phyloP scores from a whole-genome alignment of 805 yeast species.

The Henningerozyma blattae region DNA sequence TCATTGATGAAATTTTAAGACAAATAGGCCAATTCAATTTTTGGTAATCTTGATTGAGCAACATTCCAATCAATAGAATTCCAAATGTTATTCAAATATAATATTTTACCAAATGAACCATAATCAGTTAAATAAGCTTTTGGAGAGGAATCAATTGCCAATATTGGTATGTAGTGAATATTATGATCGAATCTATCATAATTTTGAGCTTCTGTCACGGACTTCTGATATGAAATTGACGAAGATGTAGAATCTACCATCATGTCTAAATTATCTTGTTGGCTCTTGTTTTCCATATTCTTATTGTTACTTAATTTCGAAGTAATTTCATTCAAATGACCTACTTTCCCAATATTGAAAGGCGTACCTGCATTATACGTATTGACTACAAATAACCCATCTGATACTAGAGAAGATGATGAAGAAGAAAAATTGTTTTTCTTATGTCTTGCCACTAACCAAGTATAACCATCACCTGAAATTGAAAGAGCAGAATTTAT shows the following conservation, averaged over 20 bases:
- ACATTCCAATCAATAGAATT: constrained; percentile 62
- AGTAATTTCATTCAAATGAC: constrained; percentile 23
- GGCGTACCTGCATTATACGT: constrained; percentile 90
- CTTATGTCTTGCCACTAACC: constrained; percentile 57
- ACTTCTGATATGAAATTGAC: too few relatives aligned
- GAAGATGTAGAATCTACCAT: too few relatives aligned
- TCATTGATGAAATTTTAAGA: too few relatives aligned
- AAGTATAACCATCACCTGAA: constrained; percentile 83
- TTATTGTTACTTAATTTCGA: background rate
- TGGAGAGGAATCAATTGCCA: constrained; percentile 64
- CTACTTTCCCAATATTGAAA: constrained; percentile 44
- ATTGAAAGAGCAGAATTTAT: constrained; percentile 57
- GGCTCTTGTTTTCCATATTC: constrained; percentile 6
- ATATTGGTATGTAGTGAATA: constrained; percentile 37
- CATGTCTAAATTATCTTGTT: constrained; percentile 6
- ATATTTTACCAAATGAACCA: constrained; percentile 62
- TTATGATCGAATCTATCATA: background rate
- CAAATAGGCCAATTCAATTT: background rate
- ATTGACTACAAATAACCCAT: constrained; percentile 54
- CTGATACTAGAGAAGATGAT: constrained; percentile 20
- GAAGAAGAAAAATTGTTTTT: constrained; percentile 5
- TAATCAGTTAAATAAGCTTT: constrained; percentile 60
- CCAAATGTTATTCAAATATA: constrained; percentile 56
- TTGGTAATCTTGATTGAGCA: constrained; percentile 36
- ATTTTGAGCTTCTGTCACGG: background rate